Evolutionary conservation across 2,329 filamentous ascomycete species (phyloP).

Genomic region (Cephalotrichum gorgonifer): DNA sequence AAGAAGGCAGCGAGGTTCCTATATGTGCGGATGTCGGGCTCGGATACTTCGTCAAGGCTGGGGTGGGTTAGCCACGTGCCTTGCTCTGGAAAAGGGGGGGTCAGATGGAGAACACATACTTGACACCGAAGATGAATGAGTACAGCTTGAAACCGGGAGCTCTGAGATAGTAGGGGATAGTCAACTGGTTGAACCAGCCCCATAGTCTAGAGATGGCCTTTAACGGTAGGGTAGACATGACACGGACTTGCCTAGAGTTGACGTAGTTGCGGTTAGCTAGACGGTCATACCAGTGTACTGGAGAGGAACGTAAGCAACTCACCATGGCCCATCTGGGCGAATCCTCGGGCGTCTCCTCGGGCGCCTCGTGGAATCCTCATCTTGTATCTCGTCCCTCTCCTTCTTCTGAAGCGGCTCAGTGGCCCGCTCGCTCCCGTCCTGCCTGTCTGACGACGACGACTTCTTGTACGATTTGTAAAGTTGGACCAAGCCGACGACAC

Average conservation of each 20-base stretch:
- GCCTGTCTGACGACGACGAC: conserved; percentile 14
- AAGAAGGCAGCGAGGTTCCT: conserved; percentile 95
- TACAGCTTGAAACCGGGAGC: conserved; percentile 89
- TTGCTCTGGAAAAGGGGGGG: not conserved
- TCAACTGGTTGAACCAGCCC: conserved; percentile 85
- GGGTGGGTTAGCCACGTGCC: conserved; percentile 12
- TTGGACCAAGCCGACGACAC: conserved; percentile 72
- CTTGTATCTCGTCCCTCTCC: conserved; percentile 8
- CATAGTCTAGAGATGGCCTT: conserved; percentile 84
- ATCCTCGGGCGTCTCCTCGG: conserved; percentile 51
- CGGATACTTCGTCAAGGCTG: conserved; percentile 74
- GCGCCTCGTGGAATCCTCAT: conserved; percentile 12
- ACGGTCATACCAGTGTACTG: too few species aligned
- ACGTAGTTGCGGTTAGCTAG: too few species aligned
- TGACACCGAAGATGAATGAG: conserved; percentile 83
- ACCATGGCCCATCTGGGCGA: conserved; percentile 78
- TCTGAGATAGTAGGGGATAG: conserved; percentile 78
- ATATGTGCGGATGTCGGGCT: conserved; percentile 80
- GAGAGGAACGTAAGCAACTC: too few species aligned
- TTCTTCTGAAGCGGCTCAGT: conserved; percentile 21
- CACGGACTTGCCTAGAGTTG: conserved; percentile 62
- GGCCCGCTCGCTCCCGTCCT: conserved; percentile 41
- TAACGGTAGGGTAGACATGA: conserved; percentile 86
- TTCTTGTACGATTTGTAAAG: conserved; percentile 59
- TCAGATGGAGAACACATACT: conserved; percentile 27